Evolutionary conservation across 495 filamentous ascomycete species (phyloP).

Genomic region (Rhypophila decipiens): DNA sequence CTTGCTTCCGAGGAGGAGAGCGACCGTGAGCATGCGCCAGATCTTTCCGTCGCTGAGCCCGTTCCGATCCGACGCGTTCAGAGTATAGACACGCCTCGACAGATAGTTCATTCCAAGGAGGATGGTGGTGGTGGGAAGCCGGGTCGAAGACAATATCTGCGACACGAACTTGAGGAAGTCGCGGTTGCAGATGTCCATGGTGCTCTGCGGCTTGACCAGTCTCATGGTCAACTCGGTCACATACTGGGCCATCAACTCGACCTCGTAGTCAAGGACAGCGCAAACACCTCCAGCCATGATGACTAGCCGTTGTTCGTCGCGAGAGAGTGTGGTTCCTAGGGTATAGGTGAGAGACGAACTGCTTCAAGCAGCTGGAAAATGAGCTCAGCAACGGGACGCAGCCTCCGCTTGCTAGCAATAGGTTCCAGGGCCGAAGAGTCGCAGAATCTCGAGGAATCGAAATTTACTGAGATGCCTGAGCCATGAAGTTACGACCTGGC

Average conservation of each 20-base stretch:
- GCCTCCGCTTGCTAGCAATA: slow-evolving; percentile 20
- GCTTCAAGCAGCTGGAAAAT: slow-evolving; percentile 37
- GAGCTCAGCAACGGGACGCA: slow-evolving; percentile 9
- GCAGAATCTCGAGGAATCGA: slow-evolving; percentile 21
- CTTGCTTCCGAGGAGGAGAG: slow-evolving; percentile 89
- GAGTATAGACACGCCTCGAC: slow-evolving; percentile 69
- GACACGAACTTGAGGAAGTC: slow-evolving; percentile 93
- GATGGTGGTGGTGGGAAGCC: slow-evolving; percentile 92
- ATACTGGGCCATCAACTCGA: slow-evolving; percentile 97
- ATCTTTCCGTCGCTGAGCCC: slow-evolving; percentile 63
- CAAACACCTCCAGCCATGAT: slow-evolving; percentile 86
- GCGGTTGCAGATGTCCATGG: slow-evolving; percentile 61
- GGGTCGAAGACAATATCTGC: slow-evolving; percentile 88
- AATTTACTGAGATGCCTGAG: slow-evolving; percentile 36
- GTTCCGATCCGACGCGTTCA: slow-evolving; percentile 52
- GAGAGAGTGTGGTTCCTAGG: too few relatives aligned
- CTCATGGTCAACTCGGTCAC: slow-evolving; percentile 86
- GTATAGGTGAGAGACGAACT: slow-evolving; percentile 23
- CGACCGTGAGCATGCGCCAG: slow-evolving; percentile 85
- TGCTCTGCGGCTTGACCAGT: slow-evolving; percentile 62
- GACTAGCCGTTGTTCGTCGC: too few relatives aligned
- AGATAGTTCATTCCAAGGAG: slow-evolving; percentile 89
- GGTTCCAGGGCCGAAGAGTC: slow-evolving; percentile 38
- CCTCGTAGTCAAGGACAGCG: slow-evolving; percentile 95
- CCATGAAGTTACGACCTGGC: too few relatives aligned